Conservation (phyloP, 2,329 filamentous ascomycete species). For the Trichoderma afroharzianum region DNA sequence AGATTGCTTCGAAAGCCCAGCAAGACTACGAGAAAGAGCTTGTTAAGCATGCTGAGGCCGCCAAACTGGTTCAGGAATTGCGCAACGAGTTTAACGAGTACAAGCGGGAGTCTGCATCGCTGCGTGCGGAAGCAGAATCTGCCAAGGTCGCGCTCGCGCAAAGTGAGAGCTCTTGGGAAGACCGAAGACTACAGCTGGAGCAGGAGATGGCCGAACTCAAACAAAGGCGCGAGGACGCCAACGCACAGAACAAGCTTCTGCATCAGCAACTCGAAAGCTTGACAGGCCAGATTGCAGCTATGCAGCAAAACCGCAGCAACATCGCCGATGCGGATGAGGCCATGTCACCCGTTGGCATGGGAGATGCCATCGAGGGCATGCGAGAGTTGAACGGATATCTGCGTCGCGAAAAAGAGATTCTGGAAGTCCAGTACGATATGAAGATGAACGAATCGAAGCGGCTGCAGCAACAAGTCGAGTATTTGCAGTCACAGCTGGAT, state of each 20-base stretch:
- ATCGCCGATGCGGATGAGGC: constrained; percentile 51
- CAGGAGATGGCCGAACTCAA: constrained; percentile 77
- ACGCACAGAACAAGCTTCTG: constrained; percentile 84
- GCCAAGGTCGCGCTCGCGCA: constrained; percentile 74
- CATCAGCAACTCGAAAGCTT: constrained; percentile 86
- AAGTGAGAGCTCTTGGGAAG: constrained; percentile 83
- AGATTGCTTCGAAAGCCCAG: constrained; percentile 89
- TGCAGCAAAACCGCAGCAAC: constrained; percentile 71
- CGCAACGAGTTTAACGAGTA: constrained; percentile 78
- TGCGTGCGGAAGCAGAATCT: constrained; percentile 79
- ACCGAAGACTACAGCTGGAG: constrained; percentile 76
- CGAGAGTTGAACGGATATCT: constrained; percentile 90
- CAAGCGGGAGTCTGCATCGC: constrained; percentile 70
- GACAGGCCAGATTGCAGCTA: constrained; percentile 69
- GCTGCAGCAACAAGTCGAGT: constrained; percentile 84
- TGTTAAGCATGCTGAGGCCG: constrained; percentile 93
- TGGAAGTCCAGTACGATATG: constrained; percentile 93
- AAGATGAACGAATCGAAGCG: constrained; percentile 85
- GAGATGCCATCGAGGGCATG: constrained; percentile 67
- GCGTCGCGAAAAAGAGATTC: constrained; percentile 92
- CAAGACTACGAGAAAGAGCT: constrained; percentile 94
- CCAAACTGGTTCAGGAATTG: constrained; percentile 74
- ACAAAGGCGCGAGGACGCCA: constrained; percentile 75
- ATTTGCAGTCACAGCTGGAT: constrained; percentile 82
- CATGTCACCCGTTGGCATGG: constrained; percentile 48